Evolutionary conservation across 169 alveolate species (phyloP), one percentile per base, ranked within the genome.

Genomic region (Plasmodium inui): DNA sequence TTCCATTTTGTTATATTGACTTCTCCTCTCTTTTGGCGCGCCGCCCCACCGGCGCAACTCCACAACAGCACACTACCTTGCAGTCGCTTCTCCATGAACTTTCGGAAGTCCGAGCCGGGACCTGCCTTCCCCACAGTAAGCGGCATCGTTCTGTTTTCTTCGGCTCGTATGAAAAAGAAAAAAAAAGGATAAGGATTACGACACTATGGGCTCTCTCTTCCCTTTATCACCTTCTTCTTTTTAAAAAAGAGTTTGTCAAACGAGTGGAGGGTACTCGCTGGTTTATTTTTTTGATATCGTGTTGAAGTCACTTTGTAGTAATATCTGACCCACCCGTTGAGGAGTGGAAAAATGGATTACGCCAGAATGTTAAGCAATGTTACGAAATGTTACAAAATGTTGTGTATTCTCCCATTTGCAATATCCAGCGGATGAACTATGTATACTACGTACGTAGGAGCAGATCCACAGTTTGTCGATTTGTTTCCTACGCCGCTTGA

Each of bases 41-140:
- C 32, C 32, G 34, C 74, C 32, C 14, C 74, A 67, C 37, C 76
- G 30, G 32, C 32, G 7, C 9, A 34, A 61, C n/a, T 67, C 37
- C 76, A 67, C 37, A 28, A 67, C 12, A 67, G 39, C 37, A 67
- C 61, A 50, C 73, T 97, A 98, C 99, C 97, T 82, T 97, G 98
- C 34, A 98, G 93, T 61, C 98, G 93, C 84, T 97, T 97, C 83
- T 98, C 99, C 98, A 98, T 97, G 92, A 98, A 98, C 53, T 97
- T 90, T 71, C 99, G 97, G 41, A 98, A 96, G 74, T 98, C 99
- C 82, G 98, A 97, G 7, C 98, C 98, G 46, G 98, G 96, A 3
- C 98, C 98, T 3, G 98, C 97, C 81, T 96, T 97, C 32, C 98
- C 97, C 70, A 98, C 97, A 92, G 95, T 96, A 76, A 85, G 67